Evolutionary conservation across 352 stramenopile genomes (phyloP).

Genomic region (Globisporangium viniferum): DNA sequence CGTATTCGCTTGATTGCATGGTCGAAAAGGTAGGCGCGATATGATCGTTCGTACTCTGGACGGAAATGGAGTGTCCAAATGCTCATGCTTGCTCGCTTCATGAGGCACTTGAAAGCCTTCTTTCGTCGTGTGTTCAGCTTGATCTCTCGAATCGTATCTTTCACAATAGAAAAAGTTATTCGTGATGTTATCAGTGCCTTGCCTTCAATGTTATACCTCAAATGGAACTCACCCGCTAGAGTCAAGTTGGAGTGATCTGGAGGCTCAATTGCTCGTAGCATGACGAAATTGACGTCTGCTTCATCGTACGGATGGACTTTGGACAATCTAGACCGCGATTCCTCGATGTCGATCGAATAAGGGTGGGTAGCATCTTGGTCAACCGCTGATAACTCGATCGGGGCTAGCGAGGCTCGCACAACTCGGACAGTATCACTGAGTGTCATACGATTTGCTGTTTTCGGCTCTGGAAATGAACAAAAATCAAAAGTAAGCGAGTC

Average conservation of each 20-base stretch:
- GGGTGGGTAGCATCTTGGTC: background rate
- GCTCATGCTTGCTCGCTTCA: background rate
- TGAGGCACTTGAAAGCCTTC: background rate
- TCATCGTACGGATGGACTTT: background rate
- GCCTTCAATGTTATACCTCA: background rate
- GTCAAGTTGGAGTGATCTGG: background rate
- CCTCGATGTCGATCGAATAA: background rate
- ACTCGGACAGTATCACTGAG: background rate
- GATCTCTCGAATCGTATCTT: background rate
- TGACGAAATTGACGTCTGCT: background rate
- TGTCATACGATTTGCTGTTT: background rate
- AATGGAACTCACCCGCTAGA: background rate
- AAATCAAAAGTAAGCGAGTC: background rate
- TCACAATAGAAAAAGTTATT: background rate
- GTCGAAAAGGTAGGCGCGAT: background rate
- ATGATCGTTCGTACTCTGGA: background rate
- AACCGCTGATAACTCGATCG: background rate
- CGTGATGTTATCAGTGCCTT: background rate
- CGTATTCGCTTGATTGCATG: background rate
- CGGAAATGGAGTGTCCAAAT: background rate
- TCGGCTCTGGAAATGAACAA: background rate
- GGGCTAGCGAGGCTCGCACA: background rate
- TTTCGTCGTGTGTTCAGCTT: background rate
- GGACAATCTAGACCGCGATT: background rate
- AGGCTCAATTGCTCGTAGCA: background rate